Evolutionary conservation across 371 early-diverging fungal genomes (phyloP), one percentile per base, ranked within the genome.

Genomic region (Mortierella sp.): DNA sequence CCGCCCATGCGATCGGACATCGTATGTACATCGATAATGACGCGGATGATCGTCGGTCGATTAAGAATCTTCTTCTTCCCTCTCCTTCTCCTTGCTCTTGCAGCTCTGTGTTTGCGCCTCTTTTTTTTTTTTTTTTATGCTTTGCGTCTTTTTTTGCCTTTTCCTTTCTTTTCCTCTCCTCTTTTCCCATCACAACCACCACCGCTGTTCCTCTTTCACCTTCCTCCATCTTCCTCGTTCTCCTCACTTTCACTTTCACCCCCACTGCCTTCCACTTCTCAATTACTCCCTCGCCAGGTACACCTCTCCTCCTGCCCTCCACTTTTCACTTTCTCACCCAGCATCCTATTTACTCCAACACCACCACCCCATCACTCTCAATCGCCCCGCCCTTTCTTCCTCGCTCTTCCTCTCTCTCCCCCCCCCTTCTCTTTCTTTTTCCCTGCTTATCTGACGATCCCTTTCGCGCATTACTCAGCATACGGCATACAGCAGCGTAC

Each of bases 31-130:
- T 61, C 69, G 44, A 37, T 21, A 24, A n/a, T 21, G 46, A 43
- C 43, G 44, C n/a, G 19, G 46, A 28, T 16, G 70, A 70, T 70
- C 64, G 64, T 64, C 64, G 64, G 64, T 64, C 37, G 64, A 64
- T 64, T 64, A 64, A 37, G 64, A 64, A 64, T 51, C 21, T 57
- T 64, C 67, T 50, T 34, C n/a, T 34, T 19, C 55, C 11, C 40
- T 46, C 11, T 24, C 28, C 19, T 54, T 28, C 61, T 48, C 5
- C 19, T 8, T 43, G 3, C 48, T 11, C 48, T 46, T 46, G 48
- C 48, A 46, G 43, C 43, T 10, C 48, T 46, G 48, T 46, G 48
- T 46, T 40, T 46, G 48, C 48, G 48, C 48, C 48, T 44, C n/a
- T 72, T 61, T 74, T 48, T 28, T n/a, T 31, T n/a, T 70, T 43